Base-by-base conservation (phyloP, 1,139 yeast species). In the Hemisphaericaspora xylofermentans region DNA sequence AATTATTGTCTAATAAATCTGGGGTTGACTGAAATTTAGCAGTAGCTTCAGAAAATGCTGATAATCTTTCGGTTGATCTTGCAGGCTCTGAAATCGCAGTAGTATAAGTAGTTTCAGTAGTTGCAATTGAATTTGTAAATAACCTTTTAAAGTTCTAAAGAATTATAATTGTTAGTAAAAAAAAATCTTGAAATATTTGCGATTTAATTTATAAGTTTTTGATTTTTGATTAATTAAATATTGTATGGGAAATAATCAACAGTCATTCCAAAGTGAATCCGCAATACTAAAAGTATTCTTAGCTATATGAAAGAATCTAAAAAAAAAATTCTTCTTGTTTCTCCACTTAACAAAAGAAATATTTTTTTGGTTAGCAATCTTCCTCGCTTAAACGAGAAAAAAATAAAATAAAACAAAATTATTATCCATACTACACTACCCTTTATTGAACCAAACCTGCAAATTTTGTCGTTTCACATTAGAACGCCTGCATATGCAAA, bases 91-190 rank as follows among this genome's bases (percentile, higher is more conserved):
- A 35, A 19, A 27, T 37, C 13, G 44, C 43, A 12, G 42, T 44
- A 8, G 48, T 43, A 33, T 40, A 43, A 29, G 47, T 24, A 22
- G 44, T 44, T 6, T 41, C 39, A 13, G 49, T 44, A 16, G 43
- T 46, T 16, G 46, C 40, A 13, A 16, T 13, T 17, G 24, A 22
- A 38, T 37, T 43, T 19, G 36, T 32, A 30, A 44, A 44, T 35
- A 42, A 34, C 33, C 37, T 44, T 30, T 30, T 39, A 29, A 44
- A 40, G 31, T 44, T 44, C 47, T 44, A 41, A 22, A 38, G 6
- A 21, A 26, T 5, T 13, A 35, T 9, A 27, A 28, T 17, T 17
- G 43, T 40, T 42, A 42, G 43, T 42, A 33, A 6, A 26, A 24
- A n/a, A 25, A 24, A 24, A 24, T 24, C 10, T 8, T 8, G 10